Evolutionary conservation across 2,329 filamentous ascomycete species (phyloP), one percentile per base, ranked within the genome.

Genomic region (Penicillium paneum): DNA sequence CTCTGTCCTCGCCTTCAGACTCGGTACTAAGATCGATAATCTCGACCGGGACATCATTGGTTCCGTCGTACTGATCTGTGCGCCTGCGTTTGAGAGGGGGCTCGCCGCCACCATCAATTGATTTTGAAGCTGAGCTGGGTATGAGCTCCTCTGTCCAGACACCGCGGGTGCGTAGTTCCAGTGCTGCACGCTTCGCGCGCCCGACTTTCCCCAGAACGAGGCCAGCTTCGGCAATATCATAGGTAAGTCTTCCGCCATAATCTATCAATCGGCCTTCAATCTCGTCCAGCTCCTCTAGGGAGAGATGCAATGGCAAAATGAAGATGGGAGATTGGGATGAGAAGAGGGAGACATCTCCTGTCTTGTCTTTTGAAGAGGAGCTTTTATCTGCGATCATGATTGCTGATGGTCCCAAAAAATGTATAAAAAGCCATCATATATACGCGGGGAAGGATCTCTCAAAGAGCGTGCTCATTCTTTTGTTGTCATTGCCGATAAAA

Each of bases 181-280:
- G 86, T 43, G 83, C 79, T 0, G 90, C 90, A 17, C 93, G 82
- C 64, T 84, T 81, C 60, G 83, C 86, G 52, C 83, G 86, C 0
- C 79, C 79, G 32, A 96, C 80, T 61, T 86, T 90, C 2, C 89
- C 91, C 29, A 97, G 70, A 2, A 96, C 78, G 3, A 97, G 71
- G 5, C 82, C 79, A 0, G 91, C 91, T 70, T 93, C 88, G 13
- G 79, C 77, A 49, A 88, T 77, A 69, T 93, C 83, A 55, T 87
- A 86, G 0, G 90, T 92, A 49, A 94, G 69, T 0, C 79, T 80
- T 6, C 82, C 84, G 49, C 75, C 74, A 49, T 74, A 71, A 7
- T 71, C 67, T 4, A 81, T 77, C 10, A 95, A 81, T 21, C 79
- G 79, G 26, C 85, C 81, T 67, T 91, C 87, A 13, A 90, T 69